Conservation (phyloP, 2,329 filamentous ascomycete genomes). For the Penicillium sp. region DNA sequence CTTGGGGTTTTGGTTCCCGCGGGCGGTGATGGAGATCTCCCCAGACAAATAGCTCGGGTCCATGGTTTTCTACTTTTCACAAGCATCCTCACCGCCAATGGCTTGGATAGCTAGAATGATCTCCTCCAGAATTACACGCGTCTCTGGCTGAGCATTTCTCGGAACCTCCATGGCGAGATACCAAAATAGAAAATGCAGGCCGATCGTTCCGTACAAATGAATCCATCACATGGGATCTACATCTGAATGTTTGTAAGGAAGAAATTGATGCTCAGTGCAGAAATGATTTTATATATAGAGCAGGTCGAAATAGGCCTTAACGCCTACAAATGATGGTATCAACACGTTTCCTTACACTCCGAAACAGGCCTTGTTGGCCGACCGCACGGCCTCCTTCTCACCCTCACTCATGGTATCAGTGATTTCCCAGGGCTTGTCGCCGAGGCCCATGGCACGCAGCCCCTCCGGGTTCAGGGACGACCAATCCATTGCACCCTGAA, state of each 20-base stretch:
- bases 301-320: background rate
- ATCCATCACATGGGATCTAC: no score
- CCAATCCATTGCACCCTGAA: conserved; percentile 39
- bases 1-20: conserved; percentile 3
- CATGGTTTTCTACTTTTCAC: background rate
- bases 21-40: conserved; percentile 21
- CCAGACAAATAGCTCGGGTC: background rate
- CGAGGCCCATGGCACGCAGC: conserved; percentile 54
- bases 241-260: background rate
- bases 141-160: conserved; percentile 32
- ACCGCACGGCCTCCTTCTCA: conserved; percentile 49
- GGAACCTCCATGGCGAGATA: conserved; percentile 27
- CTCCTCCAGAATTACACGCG: conserved; percentile 25
- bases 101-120: conserved; percentile 32
- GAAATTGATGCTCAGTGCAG: background rate
- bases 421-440: conserved; percentile 47
- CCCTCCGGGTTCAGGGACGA: conserved; percentile 44
- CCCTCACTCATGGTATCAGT: conserved; percentile 47
- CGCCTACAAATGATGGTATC: background rate
- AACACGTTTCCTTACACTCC: conserved; percentile 12
- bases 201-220: no score
- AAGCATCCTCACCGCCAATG: conserved; percentile 28
- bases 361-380: conserved; percentile 55
- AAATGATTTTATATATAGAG: background rate
- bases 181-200: no score